Evolutionary conservation across 306 rosid species (phyloP).

Genomic region (Rosa persica): DNA sequence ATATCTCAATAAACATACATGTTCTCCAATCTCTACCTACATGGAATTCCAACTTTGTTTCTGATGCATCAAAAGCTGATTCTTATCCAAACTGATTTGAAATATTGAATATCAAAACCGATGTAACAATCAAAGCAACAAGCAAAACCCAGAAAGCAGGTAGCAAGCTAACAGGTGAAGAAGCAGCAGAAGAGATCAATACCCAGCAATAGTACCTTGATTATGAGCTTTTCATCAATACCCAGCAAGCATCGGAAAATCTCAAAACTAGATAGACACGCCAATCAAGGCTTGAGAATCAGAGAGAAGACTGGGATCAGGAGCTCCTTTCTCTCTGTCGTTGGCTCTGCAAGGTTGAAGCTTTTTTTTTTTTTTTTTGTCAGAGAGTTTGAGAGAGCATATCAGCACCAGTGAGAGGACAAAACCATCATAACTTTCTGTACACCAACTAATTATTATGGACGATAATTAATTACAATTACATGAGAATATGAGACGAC

Average conservation of each 20-base stretch:
- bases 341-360: not conserved
- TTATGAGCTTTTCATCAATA: slow-evolving; percentile 8
- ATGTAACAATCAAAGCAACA: not conserved
- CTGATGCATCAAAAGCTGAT: not conserved
- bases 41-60: not conserved
- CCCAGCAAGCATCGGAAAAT: slow-evolving; percentile 4
- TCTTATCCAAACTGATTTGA: slow-evolving; percentile 13
- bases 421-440: not conserved
- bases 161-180: slow-evolving; percentile 18
- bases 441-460: not conserved
- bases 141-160: not conserved
- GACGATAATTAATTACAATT: not conserved
- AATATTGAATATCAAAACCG: not conserved
- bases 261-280: not conserved
- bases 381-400: not conserved
- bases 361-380: no score
- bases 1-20: not conserved
- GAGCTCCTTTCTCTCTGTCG: not conserved
- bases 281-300: not conserved
- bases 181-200: slow-evolving; percentile 6
- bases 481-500: not conserved
- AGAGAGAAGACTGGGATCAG: not conserved
- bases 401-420: not conserved
- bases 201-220: slow-evolving; percentile 22
- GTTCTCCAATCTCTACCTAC: not conserved